phyloP scores from a whole-genome alignment of 257 asterid genomes.

The Buddleja alternifolia region DNA sequence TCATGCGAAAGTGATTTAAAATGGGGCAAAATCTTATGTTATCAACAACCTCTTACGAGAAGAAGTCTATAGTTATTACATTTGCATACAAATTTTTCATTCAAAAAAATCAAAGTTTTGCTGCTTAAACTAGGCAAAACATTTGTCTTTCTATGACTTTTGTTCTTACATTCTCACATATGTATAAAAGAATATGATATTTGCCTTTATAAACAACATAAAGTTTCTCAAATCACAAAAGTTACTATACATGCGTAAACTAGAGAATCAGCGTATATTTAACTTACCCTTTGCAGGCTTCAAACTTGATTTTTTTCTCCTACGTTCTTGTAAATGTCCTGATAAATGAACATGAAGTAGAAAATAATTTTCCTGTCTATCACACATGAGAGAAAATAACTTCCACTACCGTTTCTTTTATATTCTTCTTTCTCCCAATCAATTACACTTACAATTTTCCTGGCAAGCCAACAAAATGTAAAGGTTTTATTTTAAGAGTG shows the following conservation, averaged over 20 bases:
- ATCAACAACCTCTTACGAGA: no score
- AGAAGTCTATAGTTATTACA: background rate
- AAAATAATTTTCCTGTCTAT: background rate
- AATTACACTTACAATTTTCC: background rate
- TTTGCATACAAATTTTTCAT: background rate
- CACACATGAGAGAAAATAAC: conserved; percentile 4
- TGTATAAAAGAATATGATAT: no score
- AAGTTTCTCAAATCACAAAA: no score
- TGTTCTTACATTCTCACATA: no score
- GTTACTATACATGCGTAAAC: no score
- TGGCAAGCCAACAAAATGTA: background rate
- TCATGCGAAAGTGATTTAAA: background rate
- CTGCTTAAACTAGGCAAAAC: no score
- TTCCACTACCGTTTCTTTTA: background rate
- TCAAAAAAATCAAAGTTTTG: no score
- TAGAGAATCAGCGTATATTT: background rate
- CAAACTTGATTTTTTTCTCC: background rate
- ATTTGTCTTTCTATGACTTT: no score
- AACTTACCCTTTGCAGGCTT: background rate
- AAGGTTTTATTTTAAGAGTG: background rate
- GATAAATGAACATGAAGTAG: background rate
- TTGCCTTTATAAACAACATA: no score
- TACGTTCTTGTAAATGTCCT: background rate
- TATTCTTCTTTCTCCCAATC: background rate
- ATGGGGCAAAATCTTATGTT: no score